Conservation (phyloP, 2,329 filamentous ascomycete genomes). For the Ophiostoma triangulosporum region DNA sequence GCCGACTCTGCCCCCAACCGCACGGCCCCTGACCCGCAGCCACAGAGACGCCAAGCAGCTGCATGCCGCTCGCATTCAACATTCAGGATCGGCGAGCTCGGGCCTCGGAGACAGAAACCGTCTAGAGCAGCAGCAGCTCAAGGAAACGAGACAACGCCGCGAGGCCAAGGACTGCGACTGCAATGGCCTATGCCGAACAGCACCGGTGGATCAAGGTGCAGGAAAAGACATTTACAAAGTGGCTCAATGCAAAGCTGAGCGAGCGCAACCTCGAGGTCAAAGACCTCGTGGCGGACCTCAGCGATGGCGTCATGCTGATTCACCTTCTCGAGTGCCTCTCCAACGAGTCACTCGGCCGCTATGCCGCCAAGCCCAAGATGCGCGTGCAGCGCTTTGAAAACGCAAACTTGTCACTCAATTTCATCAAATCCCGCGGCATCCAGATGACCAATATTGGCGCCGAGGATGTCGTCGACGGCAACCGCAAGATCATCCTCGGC, state of each 20-base stretch:
- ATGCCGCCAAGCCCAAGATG: constrained; percentile 90
- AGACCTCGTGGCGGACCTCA: constrained; percentile 78
- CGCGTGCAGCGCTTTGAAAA: constrained; percentile 97
- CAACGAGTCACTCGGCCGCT: constrained; percentile 85
- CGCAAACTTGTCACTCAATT: constrained; percentile 89
- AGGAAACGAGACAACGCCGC: background rate
- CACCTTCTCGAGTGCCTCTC: constrained; percentile 95
- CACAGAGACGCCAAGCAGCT: constrained; percentile 34
- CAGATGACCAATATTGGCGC: constrained; percentile 98
- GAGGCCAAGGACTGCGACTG: constrained; percentile 10
- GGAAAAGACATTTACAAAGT: constrained; percentile 99
- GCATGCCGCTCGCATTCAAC: constrained; percentile 35
- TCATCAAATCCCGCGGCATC: constrained; percentile 70
- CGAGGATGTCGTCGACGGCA: constrained; percentile 95
- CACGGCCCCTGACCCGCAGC: constrained; percentile 21
- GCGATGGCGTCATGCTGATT: constrained; percentile 89
- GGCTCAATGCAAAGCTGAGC: constrained; percentile 93
- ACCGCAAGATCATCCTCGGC: constrained; percentile 91
- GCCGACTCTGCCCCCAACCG: constrained; percentile 1
- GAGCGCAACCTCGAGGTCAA: constrained; percentile 65
- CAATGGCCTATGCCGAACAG: constrained; percentile 50
- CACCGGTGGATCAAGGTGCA: constrained; percentile 68
- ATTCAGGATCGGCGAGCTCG: constrained; percentile 27
- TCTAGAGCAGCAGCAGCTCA: background rate
- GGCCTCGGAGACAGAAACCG: constrained; percentile 15